Percentiles rank a stretch among this genome's conserved stretches.
phyloP scores from a whole-genome alignment of 2,329 filamentous ascomycete genomes.

The Ascochyta rabiei region DNA sequence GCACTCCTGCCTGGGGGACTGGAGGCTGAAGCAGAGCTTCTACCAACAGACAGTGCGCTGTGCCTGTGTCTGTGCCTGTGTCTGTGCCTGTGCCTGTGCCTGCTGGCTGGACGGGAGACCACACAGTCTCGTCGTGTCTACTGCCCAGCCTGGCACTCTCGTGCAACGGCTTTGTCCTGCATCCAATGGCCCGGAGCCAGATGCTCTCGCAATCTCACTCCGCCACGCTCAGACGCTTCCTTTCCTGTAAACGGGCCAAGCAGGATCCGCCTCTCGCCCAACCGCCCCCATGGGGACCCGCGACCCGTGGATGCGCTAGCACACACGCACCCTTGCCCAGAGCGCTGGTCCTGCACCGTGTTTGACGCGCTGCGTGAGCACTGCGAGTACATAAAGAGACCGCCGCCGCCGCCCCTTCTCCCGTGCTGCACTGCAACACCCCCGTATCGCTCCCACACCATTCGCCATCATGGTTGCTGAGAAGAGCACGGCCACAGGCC shows the following conservation, averaged over 20 bases:
- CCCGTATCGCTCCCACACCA: conserved; percentile 15
- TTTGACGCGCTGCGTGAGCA: conserved; percentile 10
- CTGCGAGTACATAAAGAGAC: conserved; percentile 41
- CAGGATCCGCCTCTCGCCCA: conserved; percentile 39
- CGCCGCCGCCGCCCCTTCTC: conserved; percentile 22
- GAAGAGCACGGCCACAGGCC: conserved; percentile 25
- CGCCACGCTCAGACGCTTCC: conserved; percentile 35
- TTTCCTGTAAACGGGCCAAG: conserved; percentile 33
- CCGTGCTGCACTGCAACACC: conserved; percentile 24
- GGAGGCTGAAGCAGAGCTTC: conserved; percentile 28
- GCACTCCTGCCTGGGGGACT: conserved; percentile 3
- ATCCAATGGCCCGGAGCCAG: conserved; percentile 24
- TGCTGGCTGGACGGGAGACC: background rate
- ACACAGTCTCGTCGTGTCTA: background rate
- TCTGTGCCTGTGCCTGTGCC: background rate
- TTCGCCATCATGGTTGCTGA: conserved; percentile 41
- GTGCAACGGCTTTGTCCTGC: conserved; percentile 27
- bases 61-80: background rate
- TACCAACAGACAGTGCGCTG: background rate
- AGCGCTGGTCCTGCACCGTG: conserved; percentile 5
- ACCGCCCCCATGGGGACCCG: conserved; percentile 46
- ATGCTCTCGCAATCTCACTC: conserved; percentile 17
- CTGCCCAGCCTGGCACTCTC: conserved; percentile 10
- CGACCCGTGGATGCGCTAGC: conserved; percentile 21
- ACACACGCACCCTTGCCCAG: conserved; percentile 11